These are phyloP conservation scores for Haberlea rhodopensis DNA, from an alignment of 257 asterid species.

Conservation along the genomic window DNA sequence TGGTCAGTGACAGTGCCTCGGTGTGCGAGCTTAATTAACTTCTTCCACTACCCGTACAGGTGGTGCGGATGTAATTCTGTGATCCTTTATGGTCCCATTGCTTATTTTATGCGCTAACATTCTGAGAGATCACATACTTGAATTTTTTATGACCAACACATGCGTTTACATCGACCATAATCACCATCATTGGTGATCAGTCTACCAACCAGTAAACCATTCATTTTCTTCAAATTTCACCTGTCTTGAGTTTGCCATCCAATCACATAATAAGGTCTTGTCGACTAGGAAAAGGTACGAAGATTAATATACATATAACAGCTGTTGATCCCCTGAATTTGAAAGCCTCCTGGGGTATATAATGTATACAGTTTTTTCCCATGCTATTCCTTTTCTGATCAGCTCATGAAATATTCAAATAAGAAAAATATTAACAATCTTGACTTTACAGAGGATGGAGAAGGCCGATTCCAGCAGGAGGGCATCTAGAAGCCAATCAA, in stretches of 20 bases:
- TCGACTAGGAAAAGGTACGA: background rate
- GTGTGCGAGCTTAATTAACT: background rate
- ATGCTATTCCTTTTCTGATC: slow-evolving; percentile 2
- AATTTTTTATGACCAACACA: background rate
- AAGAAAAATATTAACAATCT: slow-evolving; percentile 19
- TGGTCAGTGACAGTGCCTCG: background rate
- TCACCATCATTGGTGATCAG: background rate
- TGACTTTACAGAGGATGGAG: slow-evolving; percentile 73
- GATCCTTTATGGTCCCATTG: background rate
- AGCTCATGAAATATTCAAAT: background rate
- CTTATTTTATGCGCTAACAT: background rate
- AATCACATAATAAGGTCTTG: background rate
- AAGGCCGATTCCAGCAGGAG: slow-evolving; percentile 96
- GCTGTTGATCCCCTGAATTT: slow-evolving; percentile 27
- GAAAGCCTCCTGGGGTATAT: background rate
- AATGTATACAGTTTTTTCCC: background rate
- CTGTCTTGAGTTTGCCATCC: background rate
- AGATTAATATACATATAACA: background rate
- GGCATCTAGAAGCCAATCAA: slow-evolving; percentile 78
- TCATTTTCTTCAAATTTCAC: background rate
- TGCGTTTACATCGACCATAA: background rate
- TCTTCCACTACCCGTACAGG: background rate
- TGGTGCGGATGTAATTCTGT: background rate
- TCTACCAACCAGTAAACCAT: background rate
- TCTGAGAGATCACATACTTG: background rate